Evolutionary conservation across 805 yeast genomes (phyloP), one percentile per base, ranked within the genome.

Genomic region (Saccharomycopsis microspora): DNA sequence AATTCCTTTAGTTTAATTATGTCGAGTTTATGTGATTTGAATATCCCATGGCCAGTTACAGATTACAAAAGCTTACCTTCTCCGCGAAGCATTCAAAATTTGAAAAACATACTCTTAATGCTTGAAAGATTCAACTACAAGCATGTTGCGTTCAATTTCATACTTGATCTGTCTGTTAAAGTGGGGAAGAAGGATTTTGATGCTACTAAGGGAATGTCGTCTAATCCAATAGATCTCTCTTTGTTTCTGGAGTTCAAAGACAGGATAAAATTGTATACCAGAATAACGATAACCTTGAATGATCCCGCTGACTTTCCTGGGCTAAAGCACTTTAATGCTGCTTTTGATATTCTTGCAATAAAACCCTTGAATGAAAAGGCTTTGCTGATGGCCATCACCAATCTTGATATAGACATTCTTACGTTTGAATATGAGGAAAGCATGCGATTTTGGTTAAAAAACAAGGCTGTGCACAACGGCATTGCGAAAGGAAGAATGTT

Each of bases 381-480:
- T 4, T 67, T 93, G 10, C 80, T 83, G 43, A 66, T 82, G 44
- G 82, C 93, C 3, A 78, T 88, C 27, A 71, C 86, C 1, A 78
- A 78, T 49, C 67, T 88, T 42, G 96, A 88, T 50, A 70, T 89
- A 40, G 97, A 93, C 64, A 51, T 93, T 30, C 74, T 93, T 19
- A 78, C 96, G 1, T 72, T 93, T 47, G 79, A 83, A 46, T 74
- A 82, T 60, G 64, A 74, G 30, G 67, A 70, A 40, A 74, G 85
- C 49, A 64, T 87, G 43, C 90, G 95, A 0, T 80, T 77, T 53
- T 85, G 79, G 60, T 66, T 93, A 54, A 83, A 83, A 56, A 96
- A 88, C 65, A 87, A 88, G 57, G 78, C 86, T 1, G 71, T 87
- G 5, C 84, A 96, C 40, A 78, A 87, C 39, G 96, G 95, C 1